Evolutionary conservation across 1,284 basidiomycete species (phyloP).

Genomic region (Amylostereum areolatum): DNA sequence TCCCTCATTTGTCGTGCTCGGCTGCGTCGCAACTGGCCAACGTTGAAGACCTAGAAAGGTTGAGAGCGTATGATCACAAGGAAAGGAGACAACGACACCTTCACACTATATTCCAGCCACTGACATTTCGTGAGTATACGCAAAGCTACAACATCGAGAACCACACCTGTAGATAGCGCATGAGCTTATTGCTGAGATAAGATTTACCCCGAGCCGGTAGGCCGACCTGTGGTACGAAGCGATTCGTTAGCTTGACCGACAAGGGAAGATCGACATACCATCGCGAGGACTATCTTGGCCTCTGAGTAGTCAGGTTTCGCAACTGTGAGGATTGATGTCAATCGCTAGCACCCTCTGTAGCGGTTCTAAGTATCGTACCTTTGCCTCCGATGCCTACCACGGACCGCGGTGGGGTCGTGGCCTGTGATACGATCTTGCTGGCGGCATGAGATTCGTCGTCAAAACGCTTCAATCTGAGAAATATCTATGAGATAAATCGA

Average conservation of each 20-base stretch:
- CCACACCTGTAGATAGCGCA: conserved; percentile 68
- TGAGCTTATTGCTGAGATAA: conserved; percentile 80
- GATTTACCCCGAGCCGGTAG: conserved; percentile 82
- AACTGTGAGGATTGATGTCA: conserved; percentile 38
- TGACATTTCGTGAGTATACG: conserved; percentile 24
- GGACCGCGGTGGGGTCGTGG: conserved; percentile 68
- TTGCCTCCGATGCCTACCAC: conserved; percentile 81
- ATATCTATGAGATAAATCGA: not conserved
- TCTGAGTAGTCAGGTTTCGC: conserved; percentile 98
- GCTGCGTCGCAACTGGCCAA: conserved; percentile 89
- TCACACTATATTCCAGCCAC: conserved; percentile 99
- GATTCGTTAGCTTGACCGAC: conserved; percentile 22
- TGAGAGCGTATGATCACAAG: conserved; percentile 5
- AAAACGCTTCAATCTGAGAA: conserved; percentile 66
- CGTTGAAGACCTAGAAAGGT: conserved; percentile 86
- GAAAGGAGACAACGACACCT: conserved; percentile 39
- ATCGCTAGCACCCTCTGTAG: not conserved
- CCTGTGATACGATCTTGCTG: conserved; percentile 60
- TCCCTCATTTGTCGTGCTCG: conserved; percentile 76
- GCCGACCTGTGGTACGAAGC: conserved; percentile 48
- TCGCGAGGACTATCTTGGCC: conserved; percentile 97
- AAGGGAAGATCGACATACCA: conserved; percentile 55
- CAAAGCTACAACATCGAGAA: not conserved
- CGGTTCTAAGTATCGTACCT: conserved; percentile 30
- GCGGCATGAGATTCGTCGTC: conserved; percentile 60